Conservation (phyloP, 1,284 basidiomycete species). For the Erythrobasidium hasegawianum region DNA sequence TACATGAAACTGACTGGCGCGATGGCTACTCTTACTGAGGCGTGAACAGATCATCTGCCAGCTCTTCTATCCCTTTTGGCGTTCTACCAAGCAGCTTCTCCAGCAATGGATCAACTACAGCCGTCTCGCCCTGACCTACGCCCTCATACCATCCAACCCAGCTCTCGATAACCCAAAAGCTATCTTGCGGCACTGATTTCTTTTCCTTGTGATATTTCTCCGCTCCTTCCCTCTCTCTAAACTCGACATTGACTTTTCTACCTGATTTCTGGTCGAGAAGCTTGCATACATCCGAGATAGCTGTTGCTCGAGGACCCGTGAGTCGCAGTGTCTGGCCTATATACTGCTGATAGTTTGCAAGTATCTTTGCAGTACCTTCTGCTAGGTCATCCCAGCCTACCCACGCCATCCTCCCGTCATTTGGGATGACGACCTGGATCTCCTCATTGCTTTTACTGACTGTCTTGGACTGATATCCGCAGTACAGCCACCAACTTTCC, state of each 20-base stretch:
- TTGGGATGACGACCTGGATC: constrained; percentile 3
- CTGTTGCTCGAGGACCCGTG: neutral
- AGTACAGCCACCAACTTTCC: constrained; percentile 24
- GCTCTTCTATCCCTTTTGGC: too few relatives aligned
- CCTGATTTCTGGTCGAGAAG: constrained; percentile 4
- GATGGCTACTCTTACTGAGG: too few relatives aligned
- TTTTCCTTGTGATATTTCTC: too few relatives aligned
- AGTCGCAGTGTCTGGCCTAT: neutral
- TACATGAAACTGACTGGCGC: too few relatives aligned
- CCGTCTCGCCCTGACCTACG: neutral
- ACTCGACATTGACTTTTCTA: constrained; percentile 4
- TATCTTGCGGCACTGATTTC: too few relatives aligned
- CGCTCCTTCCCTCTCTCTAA: neutral
- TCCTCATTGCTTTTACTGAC: neutral
- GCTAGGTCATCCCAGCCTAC: constrained; percentile 22
- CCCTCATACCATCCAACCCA: neutral
- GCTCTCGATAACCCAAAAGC: too few relatives aligned
- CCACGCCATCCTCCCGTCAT: constrained; percentile 19
- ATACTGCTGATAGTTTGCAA: constrained; percentile 8
- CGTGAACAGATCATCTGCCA: too few relatives aligned
- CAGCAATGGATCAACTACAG: neutral
- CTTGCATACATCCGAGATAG: constrained; percentile 6
- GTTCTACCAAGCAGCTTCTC: neutral
- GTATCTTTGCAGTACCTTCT: constrained; percentile 14
- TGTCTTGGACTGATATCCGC: constrained; percentile 8